Percentiles rank a stretch among this genome's conserved stretches.
Conservation (phyloP, 2,329 filamentous ascomycete genomes). For the Exophiala alcalophila region DNA sequence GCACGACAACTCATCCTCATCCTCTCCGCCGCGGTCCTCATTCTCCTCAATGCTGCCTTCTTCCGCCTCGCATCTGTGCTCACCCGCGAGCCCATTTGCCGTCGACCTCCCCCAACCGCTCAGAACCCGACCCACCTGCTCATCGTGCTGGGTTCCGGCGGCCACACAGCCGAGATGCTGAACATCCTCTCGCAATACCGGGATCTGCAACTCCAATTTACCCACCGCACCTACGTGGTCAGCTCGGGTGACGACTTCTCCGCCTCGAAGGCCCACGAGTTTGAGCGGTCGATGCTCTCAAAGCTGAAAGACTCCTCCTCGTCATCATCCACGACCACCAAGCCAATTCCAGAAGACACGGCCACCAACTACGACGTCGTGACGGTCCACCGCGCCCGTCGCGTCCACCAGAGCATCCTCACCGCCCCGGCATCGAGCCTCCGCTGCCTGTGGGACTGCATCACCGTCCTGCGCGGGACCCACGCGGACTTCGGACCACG, state of each 20-base stretch:
- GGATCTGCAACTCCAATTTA: conserved; percentile 42
- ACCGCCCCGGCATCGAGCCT: conserved; percentile 59
- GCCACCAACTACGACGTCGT: conserved; percentile 61
- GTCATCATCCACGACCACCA: conserved; percentile 57
- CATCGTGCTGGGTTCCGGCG: conserved; percentile 85
- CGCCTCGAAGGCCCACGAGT: conserved; percentile 58
- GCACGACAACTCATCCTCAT: conserved; percentile 10
- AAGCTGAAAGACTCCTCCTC: conserved; percentile 78
- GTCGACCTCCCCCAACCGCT: conserved; percentile 4
- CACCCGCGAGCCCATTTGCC: conserved; percentile 3
- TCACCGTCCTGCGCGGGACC: conserved; percentile 52
- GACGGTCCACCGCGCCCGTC: conserved; percentile 70
- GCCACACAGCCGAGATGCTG: conserved; percentile 93
- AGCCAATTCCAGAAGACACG: conserved; percentile 50
- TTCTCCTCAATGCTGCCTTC: conserved; percentile 21
- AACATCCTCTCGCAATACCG: conserved; percentile 68
- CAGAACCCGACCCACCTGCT: conserved; percentile 59
- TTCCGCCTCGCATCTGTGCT: conserved; percentile 22
- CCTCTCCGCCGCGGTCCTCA: conserved; percentile 3
- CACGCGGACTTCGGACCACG: conserved; percentile 40
- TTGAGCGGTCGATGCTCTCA: conserved; percentile 59
- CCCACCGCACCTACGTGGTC: conserved; percentile 76
- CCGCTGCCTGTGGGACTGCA: conserved; percentile 61
- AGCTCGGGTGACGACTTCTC: conserved; percentile 74
- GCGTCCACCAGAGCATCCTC: conserved; percentile 71